Conservation (phyloP, 106 monocot species). For the Dendrobium nobile region DNA sequence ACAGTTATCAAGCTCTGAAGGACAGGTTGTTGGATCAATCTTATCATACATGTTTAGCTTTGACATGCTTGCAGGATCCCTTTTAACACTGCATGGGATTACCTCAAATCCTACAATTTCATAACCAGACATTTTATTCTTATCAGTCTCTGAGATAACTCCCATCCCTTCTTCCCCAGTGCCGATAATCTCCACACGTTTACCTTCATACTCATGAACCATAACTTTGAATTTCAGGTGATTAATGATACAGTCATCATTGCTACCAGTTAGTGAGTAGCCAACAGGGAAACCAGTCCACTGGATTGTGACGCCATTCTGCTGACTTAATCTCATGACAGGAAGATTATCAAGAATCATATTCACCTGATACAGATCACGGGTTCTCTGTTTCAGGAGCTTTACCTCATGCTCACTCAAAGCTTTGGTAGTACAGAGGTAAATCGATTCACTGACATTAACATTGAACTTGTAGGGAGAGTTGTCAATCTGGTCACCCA, state of each 20-base stretch:
- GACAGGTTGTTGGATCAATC: constrained; percentile 19
- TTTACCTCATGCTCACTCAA: constrained; percentile 8
- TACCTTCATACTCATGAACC: constrained; percentile 10
- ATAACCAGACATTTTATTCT: constrained; percentile 21
- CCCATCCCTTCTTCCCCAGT: constrained; percentile 9
- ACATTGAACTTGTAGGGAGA: constrained; percentile 24
- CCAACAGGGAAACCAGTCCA: constrained; percentile 10
- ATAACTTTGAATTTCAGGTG: constrained; percentile 4
- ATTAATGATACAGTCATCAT: constrained; percentile 6
- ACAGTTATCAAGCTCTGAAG: constrained; percentile 19
- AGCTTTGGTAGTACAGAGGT: constrained; percentile 26
- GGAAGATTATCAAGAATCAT: constrained; percentile 11
- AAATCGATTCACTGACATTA: constrained; percentile 23
- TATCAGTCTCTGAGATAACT: constrained; percentile 10
- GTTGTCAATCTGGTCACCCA: constrained; percentile 26
- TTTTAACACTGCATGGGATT: constrained; percentile 27
- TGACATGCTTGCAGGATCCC: constrained; percentile 10
- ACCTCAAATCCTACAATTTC: constrained; percentile 28
- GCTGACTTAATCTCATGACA: constrained; percentile 3
- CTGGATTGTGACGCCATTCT: neutral
- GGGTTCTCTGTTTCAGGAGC: constrained; percentile 6
- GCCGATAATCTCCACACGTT: constrained; percentile 4
- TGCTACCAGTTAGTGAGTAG: neutral
- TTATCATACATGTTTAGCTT: constrained; percentile 31
- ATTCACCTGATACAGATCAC: constrained; percentile 10